Conservation (phyloP, 1,139 yeast genomes). For the Candida tetrigidarum region DNA sequence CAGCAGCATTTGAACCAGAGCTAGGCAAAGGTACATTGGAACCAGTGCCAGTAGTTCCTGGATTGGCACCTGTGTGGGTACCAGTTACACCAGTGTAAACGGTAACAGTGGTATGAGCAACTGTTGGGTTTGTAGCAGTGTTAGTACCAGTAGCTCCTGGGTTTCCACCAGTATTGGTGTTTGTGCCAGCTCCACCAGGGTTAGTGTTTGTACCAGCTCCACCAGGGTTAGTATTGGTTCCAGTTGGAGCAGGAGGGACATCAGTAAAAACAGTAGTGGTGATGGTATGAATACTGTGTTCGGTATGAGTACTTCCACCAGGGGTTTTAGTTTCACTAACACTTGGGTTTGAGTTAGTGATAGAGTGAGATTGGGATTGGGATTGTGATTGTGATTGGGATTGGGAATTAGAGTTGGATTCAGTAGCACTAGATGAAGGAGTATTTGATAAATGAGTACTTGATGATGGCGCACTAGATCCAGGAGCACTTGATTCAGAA, state of each 20-base stretch:
- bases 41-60: slow-evolving; percentile 2
- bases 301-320: neutral
- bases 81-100: slow-evolving; percentile 3
- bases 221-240: neutral
- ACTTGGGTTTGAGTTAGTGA: neutral
- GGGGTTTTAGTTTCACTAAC: slow-evolving; percentile 11
- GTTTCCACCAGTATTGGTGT: neutral
- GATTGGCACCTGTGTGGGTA: slow-evolving; percentile 3
- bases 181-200: neutral
- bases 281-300: slow-evolving; percentile 1
- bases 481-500: slow-evolving; percentile 18
- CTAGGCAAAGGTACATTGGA: neutral
- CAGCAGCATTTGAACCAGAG: neutral
- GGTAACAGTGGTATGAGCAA: neutral
- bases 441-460: slow-evolving; percentile 21
- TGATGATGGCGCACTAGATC: slow-evolving; percentile 15
- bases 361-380: no score
- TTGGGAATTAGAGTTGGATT: neutral
- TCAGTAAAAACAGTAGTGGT: slow-evolving; percentile 12
- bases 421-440: slow-evolving; percentile 12
- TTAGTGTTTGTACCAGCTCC: neutral
- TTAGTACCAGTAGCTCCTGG: slow-evolving; percentile 4
- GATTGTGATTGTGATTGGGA: no score
- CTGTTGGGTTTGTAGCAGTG: slow-evolving; percentile 6
- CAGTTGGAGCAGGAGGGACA: neutral